Conservation (phyloP, 352 stramenopile genomes). For the Pythium phragmiticola region DNA sequence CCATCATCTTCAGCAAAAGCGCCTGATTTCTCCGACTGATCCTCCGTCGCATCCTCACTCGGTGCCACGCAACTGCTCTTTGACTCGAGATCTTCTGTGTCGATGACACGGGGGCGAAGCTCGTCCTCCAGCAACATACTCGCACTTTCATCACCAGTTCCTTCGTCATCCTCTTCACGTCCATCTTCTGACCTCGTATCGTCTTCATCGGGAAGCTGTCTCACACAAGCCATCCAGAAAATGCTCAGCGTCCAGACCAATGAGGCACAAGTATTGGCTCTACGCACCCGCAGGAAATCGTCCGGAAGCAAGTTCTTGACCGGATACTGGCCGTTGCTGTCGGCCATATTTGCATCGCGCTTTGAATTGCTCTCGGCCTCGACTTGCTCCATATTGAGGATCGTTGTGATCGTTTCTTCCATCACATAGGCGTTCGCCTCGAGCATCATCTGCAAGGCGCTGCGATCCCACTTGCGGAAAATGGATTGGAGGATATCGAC, state of each 20-base stretch:
- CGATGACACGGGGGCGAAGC: slow-evolving; percentile 26
- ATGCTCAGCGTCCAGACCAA: no score
- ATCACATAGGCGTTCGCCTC: slow-evolving; percentile 77
- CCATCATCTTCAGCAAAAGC: slow-evolving; percentile 75
- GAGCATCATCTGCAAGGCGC: slow-evolving; percentile 65
- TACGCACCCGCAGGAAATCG: slow-evolving; percentile 71
- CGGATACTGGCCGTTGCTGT: slow-evolving; percentile 27
- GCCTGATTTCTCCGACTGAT: slow-evolving; percentile 63
- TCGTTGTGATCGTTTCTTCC: slow-evolving; percentile 77
- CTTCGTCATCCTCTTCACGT: slow-evolving; percentile 28
- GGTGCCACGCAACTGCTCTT: slow-evolving; percentile 24
- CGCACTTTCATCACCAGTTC: slow-evolving; percentile 40
- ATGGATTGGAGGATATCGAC: slow-evolving; percentile 79
- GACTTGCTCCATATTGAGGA: slow-evolving; percentile 73
- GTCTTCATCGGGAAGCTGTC: slow-evolving; percentile 52
- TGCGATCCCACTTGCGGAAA: slow-evolving; percentile 77
- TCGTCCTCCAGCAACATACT: slow-evolving; percentile 24
- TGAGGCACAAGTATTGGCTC: not conserved
- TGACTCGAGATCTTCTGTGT: slow-evolving; percentile 59
- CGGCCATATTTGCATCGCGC: slow-evolving; percentile 10
- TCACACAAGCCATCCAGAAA: not conserved
- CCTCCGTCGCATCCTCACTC: slow-evolving; percentile 30
- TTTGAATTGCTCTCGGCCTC: slow-evolving; percentile 35
- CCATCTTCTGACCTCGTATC: slow-evolving; percentile 25
- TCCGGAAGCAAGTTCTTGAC: slow-evolving; percentile 76